Evolutionary conservation across 768 basidiomycete species (phyloP).

Genomic region (Termitomyces sp.): DNA sequence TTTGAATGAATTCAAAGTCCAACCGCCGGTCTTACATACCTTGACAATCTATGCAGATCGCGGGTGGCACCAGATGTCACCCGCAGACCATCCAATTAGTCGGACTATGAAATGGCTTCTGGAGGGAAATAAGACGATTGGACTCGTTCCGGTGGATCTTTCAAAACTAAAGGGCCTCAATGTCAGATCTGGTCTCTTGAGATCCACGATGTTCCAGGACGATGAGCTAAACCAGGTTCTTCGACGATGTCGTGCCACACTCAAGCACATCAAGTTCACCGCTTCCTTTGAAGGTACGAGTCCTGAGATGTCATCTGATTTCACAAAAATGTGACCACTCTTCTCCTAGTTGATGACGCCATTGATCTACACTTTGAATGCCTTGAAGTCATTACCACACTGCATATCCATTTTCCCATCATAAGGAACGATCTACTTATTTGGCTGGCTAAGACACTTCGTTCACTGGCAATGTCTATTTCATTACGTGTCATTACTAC

Average conservation of each 20-base stretch:
- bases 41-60: neutral
- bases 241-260: neutral
- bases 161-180: neutral
- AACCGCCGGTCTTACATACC: neutral
- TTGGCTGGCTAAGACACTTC: neutral
- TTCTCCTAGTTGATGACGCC: neutral
- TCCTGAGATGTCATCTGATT: neutral
- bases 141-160: neutral
- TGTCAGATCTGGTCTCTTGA: neutral
- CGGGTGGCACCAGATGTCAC: neutral
- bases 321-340: neutral
- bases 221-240: neutral
- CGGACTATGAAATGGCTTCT: neutral
- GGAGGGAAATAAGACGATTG: neutral
- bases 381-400: neutral
- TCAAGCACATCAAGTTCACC: neutral
- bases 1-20: neutral
- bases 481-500: neutral
- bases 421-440: neutral
- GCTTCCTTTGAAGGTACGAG: conserved; percentile 1
- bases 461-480: neutral
- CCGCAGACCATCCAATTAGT: neutral
- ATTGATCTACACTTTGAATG: neutral
- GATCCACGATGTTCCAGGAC: neutral
- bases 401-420: neutral